phyloP scores from a whole-genome alignment of 805 yeast species.

The Alloascoidea hylecoeti region DNA sequence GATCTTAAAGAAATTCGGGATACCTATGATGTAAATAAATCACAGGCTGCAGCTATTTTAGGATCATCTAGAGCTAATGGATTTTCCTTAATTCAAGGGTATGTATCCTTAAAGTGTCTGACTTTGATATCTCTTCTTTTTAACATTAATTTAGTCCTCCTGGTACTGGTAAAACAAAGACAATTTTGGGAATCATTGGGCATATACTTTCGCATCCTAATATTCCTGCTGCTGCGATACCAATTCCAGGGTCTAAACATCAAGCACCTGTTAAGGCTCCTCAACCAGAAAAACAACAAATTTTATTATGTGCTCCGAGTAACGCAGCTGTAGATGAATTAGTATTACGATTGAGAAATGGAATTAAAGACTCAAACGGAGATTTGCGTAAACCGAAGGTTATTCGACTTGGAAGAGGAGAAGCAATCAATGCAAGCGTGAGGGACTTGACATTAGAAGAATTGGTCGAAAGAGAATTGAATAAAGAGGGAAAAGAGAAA shows the following conservation, averaged over 20 bases:
- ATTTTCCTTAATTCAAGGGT: constrained; percentile 73
- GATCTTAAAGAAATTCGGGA: constrained; percentile 27
- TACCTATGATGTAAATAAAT: constrained; percentile 47
- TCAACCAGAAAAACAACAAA: constrained; percentile 27
- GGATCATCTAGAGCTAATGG: constrained; percentile 49
- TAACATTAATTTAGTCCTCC: no score
- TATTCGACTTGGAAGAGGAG: constrained; percentile 8
- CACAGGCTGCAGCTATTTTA: constrained; percentile 68
- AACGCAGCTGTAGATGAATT: constrained; percentile 88
- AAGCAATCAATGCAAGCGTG: constrained; percentile 16
- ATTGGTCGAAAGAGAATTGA: constrained; percentile 48
- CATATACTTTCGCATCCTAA: constrained; percentile 22
- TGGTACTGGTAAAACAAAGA: constrained; percentile 83
- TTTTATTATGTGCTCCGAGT: constrained; percentile 75
- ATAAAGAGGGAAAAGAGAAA: constrained; percentile 17
- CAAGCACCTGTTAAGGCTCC: background rate
- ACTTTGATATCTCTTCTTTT: no score
- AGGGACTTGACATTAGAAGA: constrained; percentile 64
- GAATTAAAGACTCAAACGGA: constrained; percentile 37
- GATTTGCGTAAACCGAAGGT: constrained; percentile 69
- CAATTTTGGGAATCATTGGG: constrained; percentile 69
- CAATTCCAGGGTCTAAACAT: background rate
- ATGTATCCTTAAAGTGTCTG: no score
- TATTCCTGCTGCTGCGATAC: background rate
- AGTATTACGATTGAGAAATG: constrained; percentile 46